Conservation (phyloP, 2,329 filamentous ascomycete species). For the Ceratocystis diversiconidia region DNA sequence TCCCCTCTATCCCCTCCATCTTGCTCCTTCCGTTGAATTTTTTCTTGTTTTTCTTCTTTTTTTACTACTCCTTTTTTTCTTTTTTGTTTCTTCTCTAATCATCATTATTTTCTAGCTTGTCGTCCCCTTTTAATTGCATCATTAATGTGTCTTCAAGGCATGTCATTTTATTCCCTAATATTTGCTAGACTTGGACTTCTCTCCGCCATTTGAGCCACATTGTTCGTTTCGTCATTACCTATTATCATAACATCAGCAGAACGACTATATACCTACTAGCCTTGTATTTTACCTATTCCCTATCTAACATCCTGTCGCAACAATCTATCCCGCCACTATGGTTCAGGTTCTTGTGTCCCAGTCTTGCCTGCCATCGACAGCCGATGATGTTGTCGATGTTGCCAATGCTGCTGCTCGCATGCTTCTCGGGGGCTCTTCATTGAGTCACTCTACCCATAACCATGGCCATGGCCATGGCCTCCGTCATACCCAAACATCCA, state of each 20-base stretch:
- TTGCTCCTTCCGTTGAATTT: conserved; percentile 1
- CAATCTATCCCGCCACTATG: background rate
- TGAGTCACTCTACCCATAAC: background rate
- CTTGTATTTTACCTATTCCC: background rate
- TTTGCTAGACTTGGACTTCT: background rate
- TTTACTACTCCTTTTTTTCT: background rate
- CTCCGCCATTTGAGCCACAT: background rate
- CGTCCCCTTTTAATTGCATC: background rate
- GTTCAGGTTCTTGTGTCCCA: conserved; percentile 7
- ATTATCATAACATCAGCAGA: background rate
- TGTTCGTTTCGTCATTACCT: background rate
- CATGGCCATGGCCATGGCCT: background rate
- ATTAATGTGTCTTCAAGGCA: background rate
- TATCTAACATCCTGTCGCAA: background rate
- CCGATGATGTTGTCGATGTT: background rate
- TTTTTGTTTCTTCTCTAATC: background rate
- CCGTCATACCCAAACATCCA: background rate
- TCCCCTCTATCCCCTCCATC: background rate
- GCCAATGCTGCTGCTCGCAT: conserved; percentile 11
- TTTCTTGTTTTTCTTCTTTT: background rate
- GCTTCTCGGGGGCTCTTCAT: conserved; percentile 8
- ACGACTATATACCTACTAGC: background rate
- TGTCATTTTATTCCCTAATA: background rate
- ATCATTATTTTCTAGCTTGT: background rate
- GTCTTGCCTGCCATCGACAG: background rate